A percentile compares a stretch with the other conserved stretches of the same genome.
Conservation (phyloP, 2,329 filamentous ascomycete species). For the Chaetomium strumarium region DNA sequence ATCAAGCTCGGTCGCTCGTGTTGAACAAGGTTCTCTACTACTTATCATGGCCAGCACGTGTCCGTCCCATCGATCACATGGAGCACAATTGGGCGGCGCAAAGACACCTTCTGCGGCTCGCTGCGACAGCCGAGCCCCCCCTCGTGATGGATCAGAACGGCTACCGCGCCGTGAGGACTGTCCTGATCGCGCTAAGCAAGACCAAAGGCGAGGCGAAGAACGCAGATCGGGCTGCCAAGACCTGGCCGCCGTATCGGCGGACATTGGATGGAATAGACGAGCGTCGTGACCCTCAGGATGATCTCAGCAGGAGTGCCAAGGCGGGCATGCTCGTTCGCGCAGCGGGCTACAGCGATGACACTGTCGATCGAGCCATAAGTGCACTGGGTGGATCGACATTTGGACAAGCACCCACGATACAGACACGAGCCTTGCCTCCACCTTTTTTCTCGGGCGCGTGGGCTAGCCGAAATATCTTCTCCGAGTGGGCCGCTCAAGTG, state of each 20-base stretch:
- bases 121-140: slow-evolving; percentile 41
- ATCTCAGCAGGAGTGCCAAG: slow-evolving; percentile 47
- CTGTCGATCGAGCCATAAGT: slow-evolving; percentile 44
- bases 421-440: slow-evolving; percentile 39
- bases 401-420: slow-evolving; percentile 51
- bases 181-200: slow-evolving; percentile 50
- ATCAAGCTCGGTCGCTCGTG: slow-evolving; percentile 30
- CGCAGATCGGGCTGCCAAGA: slow-evolving; percentile 42
- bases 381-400: slow-evolving; percentile 47
- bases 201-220: slow-evolving; percentile 44
- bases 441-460: slow-evolving; percentile 27
- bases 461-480: slow-evolving; percentile 32
- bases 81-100: slow-evolving; percentile 54
- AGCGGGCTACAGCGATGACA: slow-evolving; percentile 46
- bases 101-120: slow-evolving; percentile 46
- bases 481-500: slow-evolving; percentile 50
- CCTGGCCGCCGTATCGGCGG: slow-evolving; percentile 56
- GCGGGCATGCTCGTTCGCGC: slow-evolving; percentile 51
- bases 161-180: slow-evolving; percentile 49
- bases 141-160: slow-evolving; percentile 46
- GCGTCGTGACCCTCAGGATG: slow-evolving; percentile 43
- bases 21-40: slow-evolving; percentile 37
- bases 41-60: slow-evolving; percentile 33
- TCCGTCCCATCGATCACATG: slow-evolving; percentile 32
- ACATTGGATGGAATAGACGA: slow-evolving; percentile 56